Percentiles rank a stretch among this genome's conserved stretches.
Conservation (phyloP, 1,284 basidiomycete species). For the Sporisorium sorghi region DNA sequence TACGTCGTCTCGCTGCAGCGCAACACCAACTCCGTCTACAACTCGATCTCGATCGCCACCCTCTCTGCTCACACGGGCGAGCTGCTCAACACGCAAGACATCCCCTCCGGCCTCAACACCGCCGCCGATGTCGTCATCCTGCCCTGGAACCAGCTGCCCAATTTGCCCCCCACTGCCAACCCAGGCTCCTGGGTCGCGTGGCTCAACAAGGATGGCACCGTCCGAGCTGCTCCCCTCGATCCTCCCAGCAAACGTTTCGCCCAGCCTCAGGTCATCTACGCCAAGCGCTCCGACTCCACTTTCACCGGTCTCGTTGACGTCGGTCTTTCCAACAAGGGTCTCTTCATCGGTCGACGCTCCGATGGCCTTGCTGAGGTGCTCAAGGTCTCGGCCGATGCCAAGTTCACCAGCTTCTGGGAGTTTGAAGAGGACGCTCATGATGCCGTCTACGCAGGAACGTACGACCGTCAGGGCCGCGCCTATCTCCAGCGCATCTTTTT, state of each 20-base stretch:
- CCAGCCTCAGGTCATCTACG: constrained; percentile 46
- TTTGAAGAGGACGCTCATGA: constrained; percentile 67
- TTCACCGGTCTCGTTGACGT: constrained; percentile 54
- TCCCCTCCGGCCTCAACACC: constrained; percentile 38
- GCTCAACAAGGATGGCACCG: constrained; percentile 58
- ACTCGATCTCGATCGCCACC: constrained; percentile 42
- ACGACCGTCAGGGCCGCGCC: constrained; percentile 74
- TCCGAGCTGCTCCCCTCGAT: constrained; percentile 55
- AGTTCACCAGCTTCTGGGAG: constrained; percentile 57
- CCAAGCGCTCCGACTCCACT: constrained; percentile 37
- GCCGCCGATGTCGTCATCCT: constrained; percentile 46
- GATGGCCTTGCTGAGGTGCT: constrained; percentile 58
- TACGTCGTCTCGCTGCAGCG: constrained; percentile 50
- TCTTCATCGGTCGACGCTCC: constrained; percentile 55
- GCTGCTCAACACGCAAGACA: constrained; percentile 44
- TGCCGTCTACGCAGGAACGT: constrained; percentile 72
- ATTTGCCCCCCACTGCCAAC: constrained; percentile 40
- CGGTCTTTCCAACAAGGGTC: constrained; percentile 58
- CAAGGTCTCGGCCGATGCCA: constrained; percentile 47
- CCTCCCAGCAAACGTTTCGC: constrained; percentile 43
- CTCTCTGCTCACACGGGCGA: constrained; percentile 49
- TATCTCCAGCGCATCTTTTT: constrained; percentile 80
- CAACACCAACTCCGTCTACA: constrained; percentile 38
- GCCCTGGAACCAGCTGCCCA: constrained; percentile 46
- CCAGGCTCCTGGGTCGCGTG: constrained; percentile 63